Evolutionary conservation across 495 filamentous ascomycete genomes (phyloP), one percentile per base, ranked within the genome.

Genomic region (Penicillium goetzii): DNA sequence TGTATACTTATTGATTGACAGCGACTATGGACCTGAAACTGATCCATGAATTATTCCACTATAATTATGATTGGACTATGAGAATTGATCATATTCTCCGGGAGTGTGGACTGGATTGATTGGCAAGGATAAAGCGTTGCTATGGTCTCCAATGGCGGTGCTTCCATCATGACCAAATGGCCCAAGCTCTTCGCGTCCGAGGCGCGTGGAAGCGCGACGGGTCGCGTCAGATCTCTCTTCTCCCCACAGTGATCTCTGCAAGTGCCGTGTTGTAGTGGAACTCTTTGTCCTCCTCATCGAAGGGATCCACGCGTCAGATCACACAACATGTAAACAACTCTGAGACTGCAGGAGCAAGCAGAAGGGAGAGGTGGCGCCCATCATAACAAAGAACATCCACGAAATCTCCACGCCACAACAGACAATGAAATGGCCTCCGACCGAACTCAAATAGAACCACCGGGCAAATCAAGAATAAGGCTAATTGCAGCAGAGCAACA

Each of bases 101-200:
- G 12, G 6, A 2, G 19, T 7, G 25, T 3, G 47, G 28, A 32
- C 40, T 59, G 56, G 51, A 67, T 41, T 63, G 54, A 56, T 68
- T 68, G 65, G 65, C 50, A 58, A 32, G 47, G 59, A 23, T 28
- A 14, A 12, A 36, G 26, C 3, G 45, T 66, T 64, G 67, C 58
- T 40, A 49, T 60, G 63, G 23, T 51, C 26, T 47, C 43, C 34
- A 38, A 38, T 38, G 11, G 11, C 2, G 14, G 12, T 41, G 38
- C 17, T 41, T 41, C 43, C 43, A 23, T 47, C 19, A 28, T 30
- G 14, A 4, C 25, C 14, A 15, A 52, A 47, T 66, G 67, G 68
- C 47, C 71, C 63, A 65, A 65, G 68, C 68, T 69, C 56, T 51
- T 47, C 63, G 67, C 69, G 69, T 70, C 62, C 45, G 17, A 45